Conservation (phyloP, 1,284 basidiomycete species). For the Puccinia coronata region DNA sequence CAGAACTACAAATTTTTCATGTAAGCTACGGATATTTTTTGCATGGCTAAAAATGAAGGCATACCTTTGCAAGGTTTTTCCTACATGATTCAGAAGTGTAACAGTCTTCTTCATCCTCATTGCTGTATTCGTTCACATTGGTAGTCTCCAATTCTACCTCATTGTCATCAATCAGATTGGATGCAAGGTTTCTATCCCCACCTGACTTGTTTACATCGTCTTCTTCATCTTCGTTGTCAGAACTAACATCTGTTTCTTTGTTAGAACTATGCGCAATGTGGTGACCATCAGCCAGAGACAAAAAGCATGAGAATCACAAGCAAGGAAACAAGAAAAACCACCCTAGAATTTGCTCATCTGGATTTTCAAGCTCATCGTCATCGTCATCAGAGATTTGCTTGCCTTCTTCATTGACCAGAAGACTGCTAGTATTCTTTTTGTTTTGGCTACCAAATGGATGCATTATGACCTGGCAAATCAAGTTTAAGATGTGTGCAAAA, state of each 20-base stretch:
- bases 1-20: constrained; percentile 9
- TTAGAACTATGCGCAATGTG: neutral
- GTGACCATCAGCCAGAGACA: neutral
- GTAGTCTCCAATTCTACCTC: neutral
- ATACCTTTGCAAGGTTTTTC: neutral
- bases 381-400: neutral
- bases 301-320: no score
- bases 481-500: constrained; percentile 6
- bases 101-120: neutral
- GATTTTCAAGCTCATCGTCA: constrained; percentile 9
- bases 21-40: neutral
- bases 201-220: neutral
- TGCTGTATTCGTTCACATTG: neutral
- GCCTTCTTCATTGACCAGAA: neutral
- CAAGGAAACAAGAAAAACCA: no score
- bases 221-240: constrained; percentile 1
- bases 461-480: neutral
- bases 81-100: no score
- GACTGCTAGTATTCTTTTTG: neutral
- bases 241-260: neutral
- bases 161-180: neutral
- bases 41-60: neutral
- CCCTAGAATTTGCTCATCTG: constrained; percentile 6
- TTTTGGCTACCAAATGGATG: constrained; percentile 19
- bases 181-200: neutral